Base-by-base conservation (phyloP, 2,329 filamentous ascomycete species). In the Ascochyta pisi region DNA sequence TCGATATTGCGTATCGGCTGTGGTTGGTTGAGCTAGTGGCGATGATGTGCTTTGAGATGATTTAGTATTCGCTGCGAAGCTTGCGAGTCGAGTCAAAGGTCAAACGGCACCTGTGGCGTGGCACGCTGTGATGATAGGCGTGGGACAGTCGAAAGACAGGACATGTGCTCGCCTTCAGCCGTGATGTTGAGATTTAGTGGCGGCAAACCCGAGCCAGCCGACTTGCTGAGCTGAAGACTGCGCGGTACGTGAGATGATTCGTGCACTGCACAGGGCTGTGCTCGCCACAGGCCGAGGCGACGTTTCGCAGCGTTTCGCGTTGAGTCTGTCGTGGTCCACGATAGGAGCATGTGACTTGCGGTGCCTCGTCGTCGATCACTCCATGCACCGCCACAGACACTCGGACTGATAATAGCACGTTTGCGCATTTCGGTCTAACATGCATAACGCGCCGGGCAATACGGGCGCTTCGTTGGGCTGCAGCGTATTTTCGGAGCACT, bases 331-430 rank as follows among this genome's bases (percentile, higher is more conserved):
- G 23, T 50, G 41, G 63, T 48, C 57, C 61, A 59, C 63, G 58
- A 58, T 62, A 60, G 40, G n/a, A 37, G 54, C 65, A 68, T 62
- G 65, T 68, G 67, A 69, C 50, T 62, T 50, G 57, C 50, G 34
- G 55, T 61, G 45, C 59, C 45, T 64, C 52, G 35, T 48, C 31
- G 52, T 58, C 51, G 54, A 60, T 47, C n/a, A 22, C 23, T 6
- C n/a, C 16, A 42, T 69, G 69, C 70, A 73, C 70, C 65, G 70
- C 70, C 71, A 73, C 70, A 71, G 31, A 41, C 34, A 41, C 58
- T 42, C 51, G 49, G 37, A 43, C 58, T 42, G 53, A 45, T 50
- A 50, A 63, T 60, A 49, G 50, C 55, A 38, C 29, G 44, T 50
- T n/a, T 48, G 52, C 31, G 52, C 62, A 51, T 31, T 55, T 55